Percentiles rank a stretch among this genome's conserved stretches.
phyloP scores from a whole-genome alignment of 2,329 filamentous ascomycete genomes.

The Ophiobolus disseminans region DNA sequence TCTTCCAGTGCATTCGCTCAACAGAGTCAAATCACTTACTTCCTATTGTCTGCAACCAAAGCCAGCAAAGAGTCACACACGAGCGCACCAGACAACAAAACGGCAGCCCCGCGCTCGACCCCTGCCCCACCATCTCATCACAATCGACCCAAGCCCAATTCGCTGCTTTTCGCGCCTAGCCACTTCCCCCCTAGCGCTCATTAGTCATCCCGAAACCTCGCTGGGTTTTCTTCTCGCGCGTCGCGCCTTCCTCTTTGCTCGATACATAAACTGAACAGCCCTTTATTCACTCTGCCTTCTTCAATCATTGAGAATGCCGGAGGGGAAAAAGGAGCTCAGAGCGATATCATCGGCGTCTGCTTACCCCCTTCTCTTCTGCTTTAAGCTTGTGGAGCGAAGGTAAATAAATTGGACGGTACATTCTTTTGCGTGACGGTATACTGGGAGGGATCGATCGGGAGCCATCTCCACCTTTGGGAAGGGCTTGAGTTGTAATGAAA shows the following conservation, averaged over 20 bases:
- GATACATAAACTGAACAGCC: constrained; percentile 51
- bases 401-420: constrained; percentile 57
- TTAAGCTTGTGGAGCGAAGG: constrained; percentile 51
- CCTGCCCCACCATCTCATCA: constrained; percentile 28
- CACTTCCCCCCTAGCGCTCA: constrained; percentile 14
- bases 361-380: constrained; percentile 64
- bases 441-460: neutral
- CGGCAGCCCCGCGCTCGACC: constrained; percentile 19
- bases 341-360: constrained; percentile 53
- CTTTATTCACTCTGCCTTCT: constrained; percentile 72
- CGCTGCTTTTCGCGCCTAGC: constrained; percentile 13
- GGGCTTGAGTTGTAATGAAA: too few relatives aligned
- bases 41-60: neutral
- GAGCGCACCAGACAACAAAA: constrained; percentile 15
- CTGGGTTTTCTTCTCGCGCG: constrained; percentile 26
- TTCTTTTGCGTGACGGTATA: constrained; percentile 21
- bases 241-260: constrained; percentile 35
- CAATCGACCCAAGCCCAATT: constrained; percentile 26
- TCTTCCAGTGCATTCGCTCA: neutral
- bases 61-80: constrained; percentile 5
- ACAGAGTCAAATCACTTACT: constrained; percentile 4
- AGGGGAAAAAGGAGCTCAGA: constrained; percentile 74
- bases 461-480: neutral
- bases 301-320: constrained; percentile 63
- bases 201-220: constrained; percentile 38